phyloP scores from a whole-genome alignment of 2,329 filamentous ascomycete species.

The Sporothrix protearum region DNA sequence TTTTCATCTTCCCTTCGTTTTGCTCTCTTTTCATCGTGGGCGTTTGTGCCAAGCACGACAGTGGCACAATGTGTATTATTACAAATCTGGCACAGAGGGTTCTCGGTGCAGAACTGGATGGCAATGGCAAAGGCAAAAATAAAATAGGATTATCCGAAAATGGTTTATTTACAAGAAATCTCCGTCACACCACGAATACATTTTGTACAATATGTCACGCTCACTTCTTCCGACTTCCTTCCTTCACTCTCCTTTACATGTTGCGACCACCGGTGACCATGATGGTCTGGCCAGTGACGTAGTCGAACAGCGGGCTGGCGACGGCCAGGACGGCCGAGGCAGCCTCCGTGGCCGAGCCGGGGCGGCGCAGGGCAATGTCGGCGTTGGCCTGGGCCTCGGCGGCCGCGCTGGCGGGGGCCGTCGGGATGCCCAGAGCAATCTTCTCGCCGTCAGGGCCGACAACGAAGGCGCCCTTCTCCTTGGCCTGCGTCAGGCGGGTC shows the following conservation, averaged over 20 bases:
- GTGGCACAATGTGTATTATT: background rate
- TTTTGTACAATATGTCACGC: constrained; percentile 6
- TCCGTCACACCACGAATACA: background rate
- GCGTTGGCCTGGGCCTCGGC: constrained; percentile 44
- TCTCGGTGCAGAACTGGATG: background rate
- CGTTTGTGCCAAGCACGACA: background rate
- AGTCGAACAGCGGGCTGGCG: constrained; percentile 76
- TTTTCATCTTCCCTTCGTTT: background rate
- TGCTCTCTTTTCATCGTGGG: background rate
- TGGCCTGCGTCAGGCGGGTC: constrained; percentile 76
- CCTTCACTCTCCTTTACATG: constrained; percentile 42
- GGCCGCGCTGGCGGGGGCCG: constrained; percentile 45
- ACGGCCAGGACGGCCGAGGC: constrained; percentile 73
- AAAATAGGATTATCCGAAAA: background rate
- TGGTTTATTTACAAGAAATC: constrained; percentile 14
- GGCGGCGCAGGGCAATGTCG: constrained; percentile 75
- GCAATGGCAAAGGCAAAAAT: background rate
- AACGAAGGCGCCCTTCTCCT: constrained; percentile 78
- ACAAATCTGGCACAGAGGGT: background rate
- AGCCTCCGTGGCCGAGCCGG: constrained; percentile 75
- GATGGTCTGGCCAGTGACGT: constrained; percentile 83
- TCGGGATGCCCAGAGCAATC: constrained; percentile 70
- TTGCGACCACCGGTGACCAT: constrained; percentile 75
- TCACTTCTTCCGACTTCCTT: background rate
- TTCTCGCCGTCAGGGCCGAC: constrained; percentile 71